Conservation (phyloP, 176 grass and related monocot species). For the Lolium perenne region DNA sequence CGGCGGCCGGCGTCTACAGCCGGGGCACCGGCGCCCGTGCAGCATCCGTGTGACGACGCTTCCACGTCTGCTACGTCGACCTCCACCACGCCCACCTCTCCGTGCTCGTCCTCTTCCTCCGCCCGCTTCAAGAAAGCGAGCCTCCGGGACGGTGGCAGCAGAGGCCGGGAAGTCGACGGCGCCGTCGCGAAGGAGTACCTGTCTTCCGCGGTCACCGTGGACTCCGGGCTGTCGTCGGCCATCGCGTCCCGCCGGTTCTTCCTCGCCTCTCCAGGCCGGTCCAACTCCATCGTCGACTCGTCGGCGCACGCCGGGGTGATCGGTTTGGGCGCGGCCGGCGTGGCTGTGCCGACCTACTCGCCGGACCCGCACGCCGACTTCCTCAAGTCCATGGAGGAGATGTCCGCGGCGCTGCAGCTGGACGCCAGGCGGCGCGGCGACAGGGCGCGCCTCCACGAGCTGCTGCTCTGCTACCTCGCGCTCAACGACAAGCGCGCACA, state of each 20-base stretch:
- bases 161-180: background rate
- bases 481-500: conserved; percentile 87
- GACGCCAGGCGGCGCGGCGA: conserved; percentile 61
- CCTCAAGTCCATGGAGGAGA: conserved; percentile 93
- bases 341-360: conserved; percentile 91
- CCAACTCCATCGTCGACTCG: conserved; percentile 90
- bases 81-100: conserved; percentile 42
- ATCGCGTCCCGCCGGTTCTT: conserved; percentile 97
- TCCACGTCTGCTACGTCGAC: conserved; percentile 40
- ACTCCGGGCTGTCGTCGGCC: conserved; percentile 67
- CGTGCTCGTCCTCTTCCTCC: conserved; percentile 59
- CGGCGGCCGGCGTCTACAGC: conserved; percentile 54
- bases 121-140: conserved; percentile 47
- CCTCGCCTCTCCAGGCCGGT: conserved; percentile 69
- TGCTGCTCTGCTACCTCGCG: conserved; percentile 95
- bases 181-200: conserved; percentile 31
- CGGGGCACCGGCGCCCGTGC: conserved; percentile 33
- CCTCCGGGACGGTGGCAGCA: background rate
- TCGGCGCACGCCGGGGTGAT: conserved; percentile 40
- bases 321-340: conserved; percentile 59
- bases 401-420: conserved; percentile 73
- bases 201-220: conserved; percentile 42
- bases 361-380: conserved; percentile 94
- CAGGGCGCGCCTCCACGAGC: conserved; percentile 82
- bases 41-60: conserved; percentile 38